Percentiles rank a stretch among this genome's conserved stretches.
Evolutionary conservation across 768 basidiomycete genomes (phyloP).

Genomic region (Amylocystis lapponica): DNA sequence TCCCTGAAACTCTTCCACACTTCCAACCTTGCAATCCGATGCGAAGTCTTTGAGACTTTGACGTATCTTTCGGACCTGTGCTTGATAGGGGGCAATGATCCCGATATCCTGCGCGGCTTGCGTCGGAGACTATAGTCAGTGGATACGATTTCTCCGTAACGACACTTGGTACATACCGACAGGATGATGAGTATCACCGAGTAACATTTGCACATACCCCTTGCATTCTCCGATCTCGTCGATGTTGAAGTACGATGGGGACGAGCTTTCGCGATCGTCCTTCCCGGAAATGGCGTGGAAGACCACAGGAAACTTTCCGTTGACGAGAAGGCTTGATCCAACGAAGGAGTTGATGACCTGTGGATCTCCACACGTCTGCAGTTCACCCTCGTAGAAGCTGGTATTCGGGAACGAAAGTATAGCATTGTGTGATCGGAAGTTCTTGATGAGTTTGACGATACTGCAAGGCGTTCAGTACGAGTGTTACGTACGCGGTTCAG

Average conservation of each 20-base stretch:
- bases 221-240: conserved; percentile 52
- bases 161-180: conserved; percentile 32
- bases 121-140: not conserved
- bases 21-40: conserved; percentile 50
- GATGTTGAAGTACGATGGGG: conserved; percentile 70
- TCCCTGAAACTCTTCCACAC: conserved; percentile 64
- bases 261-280: conserved; percentile 60
- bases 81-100: conserved; percentile 58
- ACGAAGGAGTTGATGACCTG: conserved; percentile 22
- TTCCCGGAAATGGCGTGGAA: conserved; percentile 57
- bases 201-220: conserved; percentile 31
- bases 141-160: not conserved
- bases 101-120: conserved; percentile 51
- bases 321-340: conserved; percentile 26
- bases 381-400: conserved; percentile 50
- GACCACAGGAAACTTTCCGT: conserved; percentile 49
- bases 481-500: not conserved
- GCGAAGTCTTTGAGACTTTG: conserved; percentile 24
- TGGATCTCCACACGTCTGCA: conserved; percentile 40
- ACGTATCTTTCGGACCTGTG: conserved; percentile 48
- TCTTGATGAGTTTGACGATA: conserved; percentile 56
- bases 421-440: conserved; percentile 58
- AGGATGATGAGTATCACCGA: conserved; percentile 24
- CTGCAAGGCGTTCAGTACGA: conserved; percentile 26
- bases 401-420: conserved; percentile 61